Percentiles rank a stretch among this genome's conserved stretches.
Conservation (phyloP, 345 rosid genomes). For the Ricinus communis region DNA sequence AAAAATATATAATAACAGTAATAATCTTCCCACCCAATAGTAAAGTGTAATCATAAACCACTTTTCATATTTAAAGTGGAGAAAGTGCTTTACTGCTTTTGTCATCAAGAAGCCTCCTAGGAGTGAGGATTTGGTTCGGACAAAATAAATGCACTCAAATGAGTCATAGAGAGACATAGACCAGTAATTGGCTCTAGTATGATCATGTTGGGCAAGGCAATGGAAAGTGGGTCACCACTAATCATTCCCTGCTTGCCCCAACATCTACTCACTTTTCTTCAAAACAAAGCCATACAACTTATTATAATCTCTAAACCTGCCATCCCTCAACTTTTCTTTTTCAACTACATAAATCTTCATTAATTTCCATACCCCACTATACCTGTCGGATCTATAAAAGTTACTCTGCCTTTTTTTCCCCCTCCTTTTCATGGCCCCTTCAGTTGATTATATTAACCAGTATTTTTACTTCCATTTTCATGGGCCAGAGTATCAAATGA, state of each 20-base stretch:
- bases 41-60: conserved; percentile 17
- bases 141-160: conserved; percentile 7
- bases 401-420: not conserved
- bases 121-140: conserved; percentile 25
- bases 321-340: too few relatives aligned
- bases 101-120: conserved; percentile 35
- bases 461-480: not conserved
- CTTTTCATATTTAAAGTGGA: conserved; percentile 19
- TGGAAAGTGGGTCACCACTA: conserved; percentile 26
- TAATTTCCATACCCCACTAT: conserved; percentile 1
- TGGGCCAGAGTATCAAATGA: not conserved
- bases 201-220: conserved; percentile 16
- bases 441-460: not conserved
- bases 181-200: conserved; percentile 13
- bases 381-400: conserved; percentile 1
- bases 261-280: conserved; percentile 7
- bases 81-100: conserved; percentile 31
- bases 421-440: not conserved
- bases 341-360: not conserved
- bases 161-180: conserved; percentile 6
- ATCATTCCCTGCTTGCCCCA: conserved; percentile 18
- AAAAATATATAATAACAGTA: not conserved
- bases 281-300: not conserved
- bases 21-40: not conserved
- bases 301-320: conserved; percentile 1